Conservation (phyloP, 371 early-diverging fungal species). For the Mucor sp. region DNA sequence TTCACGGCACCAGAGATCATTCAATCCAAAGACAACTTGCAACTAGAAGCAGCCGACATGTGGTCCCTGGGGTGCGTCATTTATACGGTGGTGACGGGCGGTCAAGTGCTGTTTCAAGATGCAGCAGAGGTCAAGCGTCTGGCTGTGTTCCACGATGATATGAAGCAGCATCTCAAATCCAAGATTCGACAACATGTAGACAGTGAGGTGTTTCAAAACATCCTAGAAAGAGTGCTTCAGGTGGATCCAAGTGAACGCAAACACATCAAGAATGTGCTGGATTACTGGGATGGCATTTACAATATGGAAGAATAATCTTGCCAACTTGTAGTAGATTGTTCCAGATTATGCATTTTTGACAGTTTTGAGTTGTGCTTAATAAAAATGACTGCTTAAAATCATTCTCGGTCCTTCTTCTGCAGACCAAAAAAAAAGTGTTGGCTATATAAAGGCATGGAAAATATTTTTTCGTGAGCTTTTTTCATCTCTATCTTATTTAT, state of each 20-base stretch:
- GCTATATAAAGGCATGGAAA: not conserved
- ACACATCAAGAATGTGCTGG: not conserved
- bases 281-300: constrained; percentile 16
- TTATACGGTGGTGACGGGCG: constrained; percentile 15
- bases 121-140: constrained; percentile 3
- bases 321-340: not conserved
- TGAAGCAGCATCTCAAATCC: constrained; percentile 9
- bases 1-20: constrained; percentile 20
- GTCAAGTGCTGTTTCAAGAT: constrained; percentile 8
- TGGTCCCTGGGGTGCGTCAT: constrained; percentile 27
- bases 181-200: constrained; percentile 13
- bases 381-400: constrained; percentile 7
- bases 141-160: not conserved
- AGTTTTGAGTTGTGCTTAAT: too few relatives aligned
- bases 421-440: not conserved
- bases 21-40: not conserved
- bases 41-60: constrained; percentile 5
- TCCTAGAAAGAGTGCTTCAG: constrained; percentile 13
- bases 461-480: not conserved
- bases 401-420: constrained; percentile 17
- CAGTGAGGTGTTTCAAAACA: not conserved
- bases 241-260: constrained; percentile 19
- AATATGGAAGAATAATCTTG: constrained; percentile 8
- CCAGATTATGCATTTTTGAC: not conserved
- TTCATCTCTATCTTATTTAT: not conserved